Conservation (phyloP, 2,329 filamentous ascomycete genomes). For the Sporothrix luriei region DNA sequence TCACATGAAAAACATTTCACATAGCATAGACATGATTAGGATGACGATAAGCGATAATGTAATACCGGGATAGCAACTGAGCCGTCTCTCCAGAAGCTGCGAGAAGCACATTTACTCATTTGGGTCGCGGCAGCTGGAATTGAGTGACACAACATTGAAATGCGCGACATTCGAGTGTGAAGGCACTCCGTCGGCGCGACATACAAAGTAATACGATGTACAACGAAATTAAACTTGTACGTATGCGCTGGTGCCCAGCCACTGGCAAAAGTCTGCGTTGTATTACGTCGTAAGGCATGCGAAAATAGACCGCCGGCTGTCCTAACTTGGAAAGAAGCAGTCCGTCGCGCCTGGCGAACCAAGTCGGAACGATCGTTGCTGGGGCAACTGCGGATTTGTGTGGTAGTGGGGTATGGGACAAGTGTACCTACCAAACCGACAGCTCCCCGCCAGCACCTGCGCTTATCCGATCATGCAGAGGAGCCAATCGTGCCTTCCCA, state of each 20-base stretch:
- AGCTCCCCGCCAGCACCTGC: constrained; percentile 2
- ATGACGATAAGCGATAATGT: constrained; percentile 16
- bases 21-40: constrained; percentile 21
- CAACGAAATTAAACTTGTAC: constrained; percentile 10
- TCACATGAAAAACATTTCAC: constrained; percentile 6
- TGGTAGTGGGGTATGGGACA: constrained; percentile 35
- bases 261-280: background rate
- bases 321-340: constrained; percentile 18
- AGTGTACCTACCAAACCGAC: constrained; percentile 10
- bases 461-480: constrained; percentile 30
- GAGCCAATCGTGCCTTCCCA: constrained; percentile 27
- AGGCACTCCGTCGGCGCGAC: no score
- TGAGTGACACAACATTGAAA: background rate
- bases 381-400: constrained; percentile 35
- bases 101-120: background rate
- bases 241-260: background rate
- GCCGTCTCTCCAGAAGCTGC: background rate
- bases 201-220: background rate
- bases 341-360: background rate
- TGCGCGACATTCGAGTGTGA: background rate
- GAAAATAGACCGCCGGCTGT: background rate
- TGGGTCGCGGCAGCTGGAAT: background rate
- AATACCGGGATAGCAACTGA: constrained; percentile 18
- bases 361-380: constrained; percentile 36
- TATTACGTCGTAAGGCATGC: no score